These are phyloP conservation scores for Didymella segeticola DNA, from an alignment of 2,329 filamentous ascomycete species.

Conservation along the genomic window DNA sequence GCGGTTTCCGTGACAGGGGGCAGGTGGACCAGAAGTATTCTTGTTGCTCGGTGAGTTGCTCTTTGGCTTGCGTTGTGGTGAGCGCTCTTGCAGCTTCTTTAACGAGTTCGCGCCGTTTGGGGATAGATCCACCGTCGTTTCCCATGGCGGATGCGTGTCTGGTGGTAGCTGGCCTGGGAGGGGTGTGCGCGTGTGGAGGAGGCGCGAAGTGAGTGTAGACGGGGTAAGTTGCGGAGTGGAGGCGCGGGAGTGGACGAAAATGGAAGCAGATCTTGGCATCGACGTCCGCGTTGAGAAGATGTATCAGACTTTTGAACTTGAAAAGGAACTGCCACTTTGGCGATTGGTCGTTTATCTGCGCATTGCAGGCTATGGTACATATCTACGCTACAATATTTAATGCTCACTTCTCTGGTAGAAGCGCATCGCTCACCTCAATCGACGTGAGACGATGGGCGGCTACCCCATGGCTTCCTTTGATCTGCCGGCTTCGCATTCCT, in stretches of 20 bases:
- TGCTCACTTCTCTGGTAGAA: neutral
- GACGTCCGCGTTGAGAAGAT: neutral
- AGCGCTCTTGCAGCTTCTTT: conserved; percentile 86
- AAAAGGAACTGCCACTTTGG: neutral
- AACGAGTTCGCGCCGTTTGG: conserved; percentile 93
- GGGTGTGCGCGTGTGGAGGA: neutral
- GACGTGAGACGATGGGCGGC: neutral
- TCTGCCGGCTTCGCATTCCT: conserved; percentile 22
- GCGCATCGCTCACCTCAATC: neutral
- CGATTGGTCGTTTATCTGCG: conserved; percentile 1
- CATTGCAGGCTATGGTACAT: conserved; percentile 14
- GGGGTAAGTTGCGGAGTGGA: conserved; percentile 27
- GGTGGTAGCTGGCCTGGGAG: too few relatives aligned
- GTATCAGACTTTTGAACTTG: too few relatives aligned
- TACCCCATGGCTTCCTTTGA: conserved; percentile 22
- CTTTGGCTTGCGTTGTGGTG: conserved; percentile 86
- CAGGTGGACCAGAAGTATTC: conserved; percentile 87
- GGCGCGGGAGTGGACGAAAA: conserved; percentile 22
- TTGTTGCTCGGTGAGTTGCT: conserved; percentile 82
- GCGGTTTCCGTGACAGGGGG: conserved; percentile 78
- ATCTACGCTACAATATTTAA: neutral
- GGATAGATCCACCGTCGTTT: conserved; percentile 96
- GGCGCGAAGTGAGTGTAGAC: conserved; percentile 7
- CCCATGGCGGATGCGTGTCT: conserved; percentile 68
- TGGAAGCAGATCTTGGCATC: conserved; percentile 11